phyloP scores from a whole-genome alignment of 1,284 basidiomycete genomes.

The Microbotryum lychnidis-dioicae region DNA sequence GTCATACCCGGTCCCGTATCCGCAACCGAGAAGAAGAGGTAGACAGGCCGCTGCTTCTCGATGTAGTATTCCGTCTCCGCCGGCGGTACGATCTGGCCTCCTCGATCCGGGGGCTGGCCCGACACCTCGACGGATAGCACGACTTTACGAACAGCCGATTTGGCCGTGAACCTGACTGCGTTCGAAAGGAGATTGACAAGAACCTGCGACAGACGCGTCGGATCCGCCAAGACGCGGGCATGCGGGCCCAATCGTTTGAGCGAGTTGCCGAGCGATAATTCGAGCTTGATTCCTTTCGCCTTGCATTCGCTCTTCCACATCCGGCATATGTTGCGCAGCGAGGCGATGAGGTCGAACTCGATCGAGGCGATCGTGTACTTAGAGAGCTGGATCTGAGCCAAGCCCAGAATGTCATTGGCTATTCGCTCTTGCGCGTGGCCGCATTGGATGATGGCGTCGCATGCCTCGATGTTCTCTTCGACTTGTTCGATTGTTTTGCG shows the following conservation, averaged over 20 bases:
- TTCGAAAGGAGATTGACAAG: slow-evolving; percentile 21
- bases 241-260: slow-evolving; percentile 20
- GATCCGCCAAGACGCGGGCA: slow-evolving; percentile 21
- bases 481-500: slow-evolving; percentile 8
- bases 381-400: slow-evolving; percentile 27
- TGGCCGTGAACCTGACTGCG: slow-evolving; percentile 27
- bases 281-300: slow-evolving; percentile 16
- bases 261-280: slow-evolving; percentile 20
- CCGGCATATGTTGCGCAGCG: slow-evolving; percentile 17
- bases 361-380: slow-evolving; percentile 21
- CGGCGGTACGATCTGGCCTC: slow-evolving; percentile 14
- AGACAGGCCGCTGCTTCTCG: slow-evolving; percentile 13
- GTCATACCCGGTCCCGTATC: slow-evolving; percentile 28
- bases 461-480: slow-evolving; percentile 25
- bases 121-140: slow-evolving; percentile 24
- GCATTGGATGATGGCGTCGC: slow-evolving; percentile 24
- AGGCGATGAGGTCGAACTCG: slow-evolving; percentile 15
- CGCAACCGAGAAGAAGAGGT: slow-evolving; percentile 23
- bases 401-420: slow-evolving; percentile 27
- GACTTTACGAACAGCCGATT: slow-evolving; percentile 11
- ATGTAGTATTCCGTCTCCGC: slow-evolving; percentile 19
- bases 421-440: slow-evolving; percentile 23
- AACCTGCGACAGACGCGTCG: slow-evolving; percentile 7
- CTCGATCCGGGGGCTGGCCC: slow-evolving; percentile 11
- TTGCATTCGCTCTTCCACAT: slow-evolving; percentile 26